Evolutionary conservation across 495 filamentous ascomycete genomes (phyloP), one percentile per base, ranked within the genome.

Genomic region (Podospora fimiseda): DNA sequence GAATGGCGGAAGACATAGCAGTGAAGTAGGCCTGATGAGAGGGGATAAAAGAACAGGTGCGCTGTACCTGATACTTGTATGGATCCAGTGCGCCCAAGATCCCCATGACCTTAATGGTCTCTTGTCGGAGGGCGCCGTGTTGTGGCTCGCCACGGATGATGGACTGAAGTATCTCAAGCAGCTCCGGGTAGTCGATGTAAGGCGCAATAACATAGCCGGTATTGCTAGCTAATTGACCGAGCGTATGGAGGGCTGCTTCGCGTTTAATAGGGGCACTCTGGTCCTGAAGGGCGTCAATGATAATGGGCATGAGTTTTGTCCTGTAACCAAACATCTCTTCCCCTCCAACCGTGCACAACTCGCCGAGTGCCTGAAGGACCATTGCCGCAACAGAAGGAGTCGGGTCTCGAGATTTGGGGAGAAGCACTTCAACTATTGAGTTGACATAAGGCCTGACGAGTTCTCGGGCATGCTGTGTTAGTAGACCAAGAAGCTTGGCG

Each of bases 161-260:
- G 58, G 86, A 88, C 56, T 96, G 89, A 38, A 99, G 76, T 9
- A 96, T 86, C 48, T 87, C 88, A 33, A 97, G 84, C 11, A 99
- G 80, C 62, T 95, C 84, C 1, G 93, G 93, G 58, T 96, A 93
- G 52, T 97, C 90, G 41, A 90, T 74, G 62, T 97, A 99, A 8
- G 93, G 94, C 36, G 95, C 87, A 56, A 99, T 96, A 42, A 99
- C 93, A 70, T 99, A 99, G 54, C 94, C 92, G 16, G 90, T 88
- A 63, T 92, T 95, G 62, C 89, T 92, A 5, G 93, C 88, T 13
- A 99, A 71, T 65, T 96, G 90, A 15, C 91, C 93, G 1, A 99
- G 78, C 0, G 93, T 94, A 52, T 86, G 84, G 42, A 99, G 74
- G 8, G 94, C 92, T 4, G 94, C 88, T 64, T 95, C 90, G 45